Evolutionary conservation across 768 basidiomycete genomes (phyloP).

Genomic region (Crassisporium funariophilum): DNA sequence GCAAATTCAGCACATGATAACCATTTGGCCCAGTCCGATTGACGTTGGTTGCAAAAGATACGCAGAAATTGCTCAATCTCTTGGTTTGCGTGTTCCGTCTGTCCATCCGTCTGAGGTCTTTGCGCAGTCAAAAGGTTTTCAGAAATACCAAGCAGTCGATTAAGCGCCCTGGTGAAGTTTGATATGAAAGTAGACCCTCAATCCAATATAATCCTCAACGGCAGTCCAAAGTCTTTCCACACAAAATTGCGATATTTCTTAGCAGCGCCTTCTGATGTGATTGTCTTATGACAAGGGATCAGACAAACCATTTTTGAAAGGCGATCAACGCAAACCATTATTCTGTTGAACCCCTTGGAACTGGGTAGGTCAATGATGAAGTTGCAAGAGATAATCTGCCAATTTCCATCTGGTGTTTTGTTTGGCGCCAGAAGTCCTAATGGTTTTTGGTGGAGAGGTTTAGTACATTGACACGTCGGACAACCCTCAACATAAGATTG

Average conservation of each 20-base stretch:
- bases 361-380: constrained; percentile 35
- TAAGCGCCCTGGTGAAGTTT: constrained; percentile 32
- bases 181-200: constrained; percentile 32
- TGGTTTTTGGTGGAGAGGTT: constrained; percentile 30
- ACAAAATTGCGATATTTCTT: constrained; percentile 20
- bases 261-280: constrained; percentile 22
- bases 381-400: constrained; percentile 39
- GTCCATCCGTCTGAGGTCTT: constrained; percentile 37
- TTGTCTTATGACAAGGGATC: constrained; percentile 19
- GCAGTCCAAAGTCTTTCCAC: constrained; percentile 28
- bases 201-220: constrained; percentile 27
- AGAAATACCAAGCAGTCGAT: constrained; percentile 32
- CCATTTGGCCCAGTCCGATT: constrained; percentile 33
- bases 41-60: constrained; percentile 26
- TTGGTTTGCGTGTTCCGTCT: constrained; percentile 34
- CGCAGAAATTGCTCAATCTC: constrained; percentile 31
- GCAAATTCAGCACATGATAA: constrained; percentile 17
- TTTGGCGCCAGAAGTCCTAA: constrained; percentile 21
- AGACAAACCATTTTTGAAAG: constrained; percentile 20
- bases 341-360: constrained; percentile 31
- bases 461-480: constrained; percentile 31
- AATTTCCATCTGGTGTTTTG: constrained; percentile 21
- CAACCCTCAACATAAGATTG: constrained; percentile 30
- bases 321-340: constrained; percentile 32
- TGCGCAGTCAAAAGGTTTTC: constrained; percentile 39